Base-by-base conservation (phyloP, 2,329 filamentous ascomycete genomes). In the Colletotrichum abscissum region DNA sequence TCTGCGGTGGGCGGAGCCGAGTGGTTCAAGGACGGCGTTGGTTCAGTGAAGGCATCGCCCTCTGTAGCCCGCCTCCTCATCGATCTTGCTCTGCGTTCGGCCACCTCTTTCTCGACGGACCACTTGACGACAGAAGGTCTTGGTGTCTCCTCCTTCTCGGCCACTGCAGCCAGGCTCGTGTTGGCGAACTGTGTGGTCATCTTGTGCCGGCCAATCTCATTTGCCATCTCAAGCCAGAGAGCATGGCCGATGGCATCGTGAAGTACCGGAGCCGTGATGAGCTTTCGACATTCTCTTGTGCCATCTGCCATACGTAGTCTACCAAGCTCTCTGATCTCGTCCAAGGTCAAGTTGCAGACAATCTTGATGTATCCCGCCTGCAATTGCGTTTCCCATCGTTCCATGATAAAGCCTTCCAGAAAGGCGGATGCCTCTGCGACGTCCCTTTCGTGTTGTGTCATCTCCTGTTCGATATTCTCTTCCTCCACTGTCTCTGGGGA, bases 201-300 rank as follows among this genome's bases (percentile, higher is more conserved):
- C 7, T 62, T 35, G 3, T 28, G 14, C 1, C 4, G 2, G 11
- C 26, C 6, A 4, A 30, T 16, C 4, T 35, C 22, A 5, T 49
- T 22, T 19, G 55, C 22, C 16, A 74, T 52, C 49, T 67, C 49
- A 9, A 22, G 22, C 68, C 62, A 72, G 28, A 74, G 63, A 7
- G 56, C 58, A 16, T 52, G 22, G 1, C 49, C 72, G 1, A 74
- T 67, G 3, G 49, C 68, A 19, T 74, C 72, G 68, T 74, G 72
- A 33, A 74, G 72, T 5, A 74, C 62, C 2, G 72, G 72, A 6
- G 68, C 72, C 8, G 26, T 67, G 68, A 74, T 5, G 26, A 74
- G 72, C 49, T 59, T 59, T 4, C 62, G 62, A 35, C 68, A 74
- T n/a, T 63, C 38, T 19, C 26, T 49, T 3, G 26, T 52, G 16